A percentile compares a stretch with the other conserved stretches of the same genome.
Evolutionary conservation across 169 alveolate genomes (phyloP).

Genomic region (Plasmodium coatneyi): DNA sequence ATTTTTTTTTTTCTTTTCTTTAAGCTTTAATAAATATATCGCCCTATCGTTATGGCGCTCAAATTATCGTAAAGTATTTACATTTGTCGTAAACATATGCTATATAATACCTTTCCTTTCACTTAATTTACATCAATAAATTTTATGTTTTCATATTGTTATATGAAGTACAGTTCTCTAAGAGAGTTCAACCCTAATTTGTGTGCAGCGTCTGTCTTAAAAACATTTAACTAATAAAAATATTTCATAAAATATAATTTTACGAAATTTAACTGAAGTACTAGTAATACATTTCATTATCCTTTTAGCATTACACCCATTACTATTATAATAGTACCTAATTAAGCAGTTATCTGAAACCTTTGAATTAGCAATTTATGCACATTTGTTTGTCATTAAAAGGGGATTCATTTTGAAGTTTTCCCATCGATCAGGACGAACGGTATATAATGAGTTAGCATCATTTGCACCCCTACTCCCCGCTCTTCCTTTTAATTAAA

Average conservation of each 20-base stretch:
- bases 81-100: neutral
- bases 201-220: neutral
- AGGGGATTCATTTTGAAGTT: neutral
- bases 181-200: neutral
- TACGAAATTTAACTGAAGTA: neutral
- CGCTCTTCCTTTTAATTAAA: neutral
- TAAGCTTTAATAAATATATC: neutral
- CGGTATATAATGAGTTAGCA: neutral
- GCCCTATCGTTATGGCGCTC: neutral
- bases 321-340: neutral
- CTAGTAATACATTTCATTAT: neutral
- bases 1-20: neutral
- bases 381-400: neutral
- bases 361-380: neutral
- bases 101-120: neutral
- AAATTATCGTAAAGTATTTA: neutral
- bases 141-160: neutral
- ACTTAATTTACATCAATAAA: neutral
- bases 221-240: neutral
- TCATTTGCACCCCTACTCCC: neutral
- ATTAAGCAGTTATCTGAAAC: neutral
- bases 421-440: neutral
- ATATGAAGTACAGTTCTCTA: neutral
- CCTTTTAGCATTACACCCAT: neutral
- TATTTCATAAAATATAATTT: neutral